Evolutionary conservation across 106 monocot genomes (phyloP), one percentile per base, ranked within the genome.

Genomic region (Hemerocallis citrina): DNA sequence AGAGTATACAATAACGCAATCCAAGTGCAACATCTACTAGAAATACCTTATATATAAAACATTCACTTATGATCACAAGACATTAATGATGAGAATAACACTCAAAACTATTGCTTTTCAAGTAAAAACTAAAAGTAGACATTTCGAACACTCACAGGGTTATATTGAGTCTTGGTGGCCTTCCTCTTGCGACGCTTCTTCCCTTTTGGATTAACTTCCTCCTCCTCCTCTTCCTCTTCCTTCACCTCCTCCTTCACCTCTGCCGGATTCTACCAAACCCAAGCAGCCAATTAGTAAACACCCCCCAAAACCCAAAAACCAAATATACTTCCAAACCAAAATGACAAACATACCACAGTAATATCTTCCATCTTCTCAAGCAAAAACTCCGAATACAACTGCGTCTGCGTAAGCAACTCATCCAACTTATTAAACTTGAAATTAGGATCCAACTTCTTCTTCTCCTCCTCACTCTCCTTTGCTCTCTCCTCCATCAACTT

Each of bases 171-270:
- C 7, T 55, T 12, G 36, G 68, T 38, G 3, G 79, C 57, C 39
- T 98, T 98, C 64, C 96, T 81, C 75, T 92, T 98, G 41, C 75
- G 64, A 17, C 91, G 84, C 65, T 72, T 82, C 61, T 82, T 91
- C 21, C 52, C 79, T 36, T 76, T 72, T 20, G 29, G 28, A 16
- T 46, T 36, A 21, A 31, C 61, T 25, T 61, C 76, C 29, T 60
- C 73, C 44, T 45, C 29, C 28, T 62, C 42, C 9, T 62, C 29
- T 44, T 21, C 44, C 61, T 72, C 73, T 5, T 12, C 40, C 30
- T 58, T 47, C 23, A 65, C 72, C 49, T 72, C 73, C 4, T 12
- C 40, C 30, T 58, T 47, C 23, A 65, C 72, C 49, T 75, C 72
- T n/a, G 12, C 45, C 12, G 20, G 51, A 30, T 70, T 73, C 90